Base-by-base conservation (phyloP, 108 stramenopile genomes). In the Hondaea fermentalgiana region DNA sequence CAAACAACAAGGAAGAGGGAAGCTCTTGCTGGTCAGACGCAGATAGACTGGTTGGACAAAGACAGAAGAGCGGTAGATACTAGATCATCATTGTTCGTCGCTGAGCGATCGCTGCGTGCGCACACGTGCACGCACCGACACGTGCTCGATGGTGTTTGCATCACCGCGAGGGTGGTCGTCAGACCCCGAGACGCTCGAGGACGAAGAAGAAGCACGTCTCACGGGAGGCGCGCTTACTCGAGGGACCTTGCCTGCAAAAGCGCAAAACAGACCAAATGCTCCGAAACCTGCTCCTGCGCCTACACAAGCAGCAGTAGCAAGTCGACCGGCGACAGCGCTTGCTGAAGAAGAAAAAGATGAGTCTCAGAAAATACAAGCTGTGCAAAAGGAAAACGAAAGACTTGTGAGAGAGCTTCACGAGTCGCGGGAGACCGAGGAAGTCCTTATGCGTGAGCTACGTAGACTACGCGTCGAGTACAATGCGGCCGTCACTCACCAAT, bases 161-260 rank as follows among this genome's bases (percentile, higher is more conserved):
- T 83, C 76, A 45, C 76, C 76, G 10, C 45, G 76, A 8, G 76
- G 49, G 23, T 83, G 76, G 76, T 83, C 76, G 12, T 83, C 76
- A 16, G 76, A 83, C 51, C 45, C 76, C 17, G 76, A 69, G 64
- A 69, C 64, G 64, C 42, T 69, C 8, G 64, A 28, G 1, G 76
- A 83, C 10, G 76, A 53, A 1, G 76, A 83, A 25, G 76, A 83
- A 23, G 25, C 51, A 16, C 51, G 45, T 35, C 6, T 25, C 16
- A 45, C 51, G 76, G 35, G 35, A 35, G 35, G 35, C 35, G 35
- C 35, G 35, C 35, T 35, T 35, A 35, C 35, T 35, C 35, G 35
- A 35, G 35, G 35, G 1, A 35, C 2, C 35, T 35, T 35, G 35
- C 35, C 35, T 35, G 35, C 35, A 35, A 35, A 35, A 35, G 35